Evolutionary conservation across 2,329 filamentous ascomycete genomes (phyloP).

Genomic region (Aspergillus sp.): DNA sequence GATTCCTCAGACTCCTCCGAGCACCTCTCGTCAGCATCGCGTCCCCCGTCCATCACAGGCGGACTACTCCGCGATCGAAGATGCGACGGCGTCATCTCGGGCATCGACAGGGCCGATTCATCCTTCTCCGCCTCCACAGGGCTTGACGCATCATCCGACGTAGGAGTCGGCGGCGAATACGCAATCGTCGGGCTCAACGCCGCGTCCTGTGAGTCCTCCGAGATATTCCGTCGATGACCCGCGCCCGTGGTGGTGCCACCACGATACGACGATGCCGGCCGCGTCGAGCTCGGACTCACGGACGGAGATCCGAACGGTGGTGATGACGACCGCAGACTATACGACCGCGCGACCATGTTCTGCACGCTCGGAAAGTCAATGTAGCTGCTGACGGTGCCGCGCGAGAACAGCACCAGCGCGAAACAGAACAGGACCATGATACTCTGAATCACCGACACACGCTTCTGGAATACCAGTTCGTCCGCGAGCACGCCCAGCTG

Average conservation of each 20-base stretch:
- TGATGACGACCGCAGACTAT: constrained; percentile 40
- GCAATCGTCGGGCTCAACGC: constrained; percentile 30
- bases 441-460: constrained; percentile 90
- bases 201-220: constrained; percentile 32
- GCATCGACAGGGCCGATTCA: constrained; percentile 14
- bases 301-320: constrained; percentile 34
- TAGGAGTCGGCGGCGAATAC: constrained; percentile 41
- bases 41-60: constrained; percentile 20
- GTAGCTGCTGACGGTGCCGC: constrained; percentile 41
- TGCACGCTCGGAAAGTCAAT: constrained; percentile 47
- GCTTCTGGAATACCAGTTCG: constrained; percentile 78
- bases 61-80: constrained; percentile 33
- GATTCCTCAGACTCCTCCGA: background rate
- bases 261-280: constrained; percentile 30
- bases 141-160: constrained; percentile 25
- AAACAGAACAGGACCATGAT: constrained; percentile 83
- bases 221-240: constrained; percentile 29
- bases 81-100: constrained; percentile 21
- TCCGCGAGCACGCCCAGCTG: constrained; percentile 88
- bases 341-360: constrained; percentile 45
- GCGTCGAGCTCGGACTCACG: constrained; percentile 36
- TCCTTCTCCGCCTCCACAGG: constrained; percentile 10
- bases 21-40: constrained; percentile 6
- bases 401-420: constrained; percentile 75
- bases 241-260: constrained; percentile 2